These are phyloP conservation scores for Melocanna baccifera DNA, from an alignment of 176 grass and related monocot species.

Conservation along the genomic window DNA sequence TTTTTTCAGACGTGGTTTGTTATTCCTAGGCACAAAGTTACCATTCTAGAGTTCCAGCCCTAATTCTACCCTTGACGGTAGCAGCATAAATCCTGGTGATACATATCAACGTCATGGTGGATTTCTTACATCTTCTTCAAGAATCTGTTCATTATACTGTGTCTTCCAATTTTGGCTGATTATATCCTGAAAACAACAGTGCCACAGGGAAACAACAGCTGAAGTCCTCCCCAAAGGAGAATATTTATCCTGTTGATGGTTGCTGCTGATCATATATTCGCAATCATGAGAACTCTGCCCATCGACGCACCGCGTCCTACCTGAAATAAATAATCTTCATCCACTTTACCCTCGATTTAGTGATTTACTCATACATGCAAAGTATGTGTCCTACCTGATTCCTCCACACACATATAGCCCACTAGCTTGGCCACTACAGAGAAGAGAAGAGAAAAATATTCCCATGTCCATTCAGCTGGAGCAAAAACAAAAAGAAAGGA, in stretches of 20 bases:
- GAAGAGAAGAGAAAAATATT: conserved; percentile 28
- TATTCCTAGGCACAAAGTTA: background rate
- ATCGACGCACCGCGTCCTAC: conserved; percentile 56
- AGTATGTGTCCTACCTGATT: conserved; percentile 43
- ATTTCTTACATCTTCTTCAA: conserved; percentile 33
- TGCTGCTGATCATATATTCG: conserved; percentile 48
- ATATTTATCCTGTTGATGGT: conserved; percentile 37
- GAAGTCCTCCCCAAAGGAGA: conserved; percentile 12
- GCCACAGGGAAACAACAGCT: conserved; percentile 24
- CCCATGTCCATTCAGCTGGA: conserved; percentile 49
- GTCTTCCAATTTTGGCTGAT: conserved; percentile 10
- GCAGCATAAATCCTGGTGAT: background rate
- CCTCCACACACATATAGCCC: background rate
- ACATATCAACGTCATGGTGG: conserved; percentile 23
- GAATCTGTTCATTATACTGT: conserved; percentile 36
- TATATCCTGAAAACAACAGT: conserved; percentile 44
- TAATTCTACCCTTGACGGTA: background rate
- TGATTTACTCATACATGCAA: conserved; percentile 20
- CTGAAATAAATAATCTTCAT: conserved; percentile 38
- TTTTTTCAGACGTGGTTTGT: background rate
- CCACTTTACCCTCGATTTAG: conserved; percentile 30
- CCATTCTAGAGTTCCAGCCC: background rate
- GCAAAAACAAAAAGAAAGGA: conserved; percentile 15
- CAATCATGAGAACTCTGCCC: conserved; percentile 36
- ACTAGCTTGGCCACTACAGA: conserved; percentile 23